These are phyloP conservation scores for Thielaviopsis ethacetica DNA, from an alignment of 2,329 filamentous ascomycete genomes.

Conservation along the genomic window DNA sequence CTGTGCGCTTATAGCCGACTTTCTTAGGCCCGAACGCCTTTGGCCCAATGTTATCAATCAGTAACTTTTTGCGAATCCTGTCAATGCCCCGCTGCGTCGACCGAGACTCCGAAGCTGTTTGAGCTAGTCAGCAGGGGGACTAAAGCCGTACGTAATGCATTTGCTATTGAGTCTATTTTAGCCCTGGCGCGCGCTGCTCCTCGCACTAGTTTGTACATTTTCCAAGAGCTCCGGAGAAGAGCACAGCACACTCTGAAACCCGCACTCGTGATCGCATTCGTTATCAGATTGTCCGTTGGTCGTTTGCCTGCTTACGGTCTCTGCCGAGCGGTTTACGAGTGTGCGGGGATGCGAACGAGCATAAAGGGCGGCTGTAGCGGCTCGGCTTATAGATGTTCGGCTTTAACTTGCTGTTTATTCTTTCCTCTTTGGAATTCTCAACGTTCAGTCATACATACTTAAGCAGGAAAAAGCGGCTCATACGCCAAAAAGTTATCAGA, in stretches of 20 bases:
- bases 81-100: neutral
- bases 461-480: neutral
- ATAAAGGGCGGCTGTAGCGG: neutral
- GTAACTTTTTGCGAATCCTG: neutral
- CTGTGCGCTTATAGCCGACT: neutral
- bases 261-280: neutral
- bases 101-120: neutral
- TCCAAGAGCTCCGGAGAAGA: neutral
- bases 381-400: neutral
- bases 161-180: neutral
- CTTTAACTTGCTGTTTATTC: neutral
- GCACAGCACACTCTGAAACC: neutral
- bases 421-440: neutral
- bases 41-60: neutral
- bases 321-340: neutral
- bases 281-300: neutral
- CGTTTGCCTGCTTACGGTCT: neutral
- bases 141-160: neutral
- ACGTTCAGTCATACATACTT: neutral
- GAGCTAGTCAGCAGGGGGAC: neutral
- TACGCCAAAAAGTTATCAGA: neutral
- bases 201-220: neutral
- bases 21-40: neutral
- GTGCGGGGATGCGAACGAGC: too few relatives aligned
- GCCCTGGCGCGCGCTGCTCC: neutral